Evolutionary conservation across 352 stramenopile genomes (phyloP), one percentile per base, ranked within the genome.

Genomic region (Globisporangium radiosum): DNA sequence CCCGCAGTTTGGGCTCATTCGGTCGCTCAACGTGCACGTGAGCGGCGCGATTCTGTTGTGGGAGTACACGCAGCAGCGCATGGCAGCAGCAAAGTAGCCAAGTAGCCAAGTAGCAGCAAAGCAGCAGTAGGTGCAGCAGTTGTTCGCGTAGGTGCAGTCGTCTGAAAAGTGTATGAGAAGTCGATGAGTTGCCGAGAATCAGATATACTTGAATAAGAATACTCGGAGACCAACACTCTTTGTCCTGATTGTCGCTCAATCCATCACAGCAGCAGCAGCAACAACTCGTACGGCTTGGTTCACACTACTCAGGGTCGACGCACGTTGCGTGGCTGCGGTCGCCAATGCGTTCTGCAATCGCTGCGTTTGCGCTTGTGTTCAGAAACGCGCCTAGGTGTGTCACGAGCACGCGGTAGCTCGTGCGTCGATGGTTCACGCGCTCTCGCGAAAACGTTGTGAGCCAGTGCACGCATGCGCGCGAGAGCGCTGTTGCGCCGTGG

Each of bases 11-110:
- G 97, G 97, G 1, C 88, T 99, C 47, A 97, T 98, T 54, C 84
- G 97, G 7, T 98, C 88, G 52, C 83, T 99, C 37, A 99, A 99
- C 63, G 96, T 98, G 48, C 97, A 99, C 66, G 97, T 99, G 19
- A 97, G 88, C 59, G 95, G 94, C 52, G 93, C 96, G 17, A 83
- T 99, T 25, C 63, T 96, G 54, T 80, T 99, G 56, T 99, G 96
- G 95, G 93, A 98, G 68, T 98, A 98, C 71, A 97, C 93, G 17
- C 94, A 97, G 64, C 94, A 98, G 66, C 84, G 74, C 40, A 64
- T 91, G 11, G 19, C 37, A 37, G 50, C 25, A 38, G 50, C 14
- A 0, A 33, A 55, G 17, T 19, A 25, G 4, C n/a, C 1, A n/a
- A 1, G 45, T n/a, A 47, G 54, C 3, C 5, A 42, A 3, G 10